Evolutionary conservation across 352 stramenopile species (phyloP).

Genomic region (Pythium monospermum): DNA sequence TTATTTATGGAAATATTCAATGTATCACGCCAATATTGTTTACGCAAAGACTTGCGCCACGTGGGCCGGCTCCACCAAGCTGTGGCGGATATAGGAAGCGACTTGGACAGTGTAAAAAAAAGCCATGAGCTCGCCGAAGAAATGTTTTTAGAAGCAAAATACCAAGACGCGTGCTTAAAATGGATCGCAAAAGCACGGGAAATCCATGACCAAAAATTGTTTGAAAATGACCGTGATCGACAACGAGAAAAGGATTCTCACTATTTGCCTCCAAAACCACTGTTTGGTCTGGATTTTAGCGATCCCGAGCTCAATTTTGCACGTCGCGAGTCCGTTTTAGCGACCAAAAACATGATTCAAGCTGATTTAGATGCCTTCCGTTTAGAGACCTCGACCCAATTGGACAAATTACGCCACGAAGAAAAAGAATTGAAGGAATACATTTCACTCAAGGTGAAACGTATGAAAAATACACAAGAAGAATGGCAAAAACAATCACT

Average conservation of each 20-base stretch:
- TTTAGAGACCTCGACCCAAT: constrained; percentile 54
- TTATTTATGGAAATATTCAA: constrained; percentile 75
- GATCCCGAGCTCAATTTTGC: constrained; percentile 59
- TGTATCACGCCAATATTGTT: constrained; percentile 69
- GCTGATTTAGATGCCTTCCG: constrained; percentile 55
- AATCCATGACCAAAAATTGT: constrained; percentile 41
- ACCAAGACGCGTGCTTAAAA: constrained; percentile 33
- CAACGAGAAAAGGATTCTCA: constrained; percentile 30
- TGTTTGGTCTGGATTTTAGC: constrained; percentile 65
- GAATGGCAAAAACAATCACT: constrained; percentile 82
- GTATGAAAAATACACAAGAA: constrained; percentile 69
- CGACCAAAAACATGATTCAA: constrained; percentile 38
- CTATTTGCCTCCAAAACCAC: constrained; percentile 27
- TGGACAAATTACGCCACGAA: constrained; percentile 55
- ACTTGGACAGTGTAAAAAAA: constrained; percentile 17
- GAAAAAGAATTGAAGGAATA: constrained; percentile 69
- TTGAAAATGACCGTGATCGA: constrained; percentile 20
- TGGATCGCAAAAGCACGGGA: constrained; percentile 39
- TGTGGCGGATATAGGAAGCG: constrained; percentile 17
- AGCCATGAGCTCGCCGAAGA: constrained; percentile 38
- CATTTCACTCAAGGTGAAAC: constrained; percentile 67
- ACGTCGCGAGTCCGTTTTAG: constrained; percentile 51
- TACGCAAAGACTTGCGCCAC: constrained; percentile 62
- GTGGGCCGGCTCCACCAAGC: constrained; percentile 20
- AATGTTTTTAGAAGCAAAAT: constrained; percentile 63